Base-by-base conservation (phyloP, 495 filamentous ascomycete species). In the Penicillium odoratum region DNA sequence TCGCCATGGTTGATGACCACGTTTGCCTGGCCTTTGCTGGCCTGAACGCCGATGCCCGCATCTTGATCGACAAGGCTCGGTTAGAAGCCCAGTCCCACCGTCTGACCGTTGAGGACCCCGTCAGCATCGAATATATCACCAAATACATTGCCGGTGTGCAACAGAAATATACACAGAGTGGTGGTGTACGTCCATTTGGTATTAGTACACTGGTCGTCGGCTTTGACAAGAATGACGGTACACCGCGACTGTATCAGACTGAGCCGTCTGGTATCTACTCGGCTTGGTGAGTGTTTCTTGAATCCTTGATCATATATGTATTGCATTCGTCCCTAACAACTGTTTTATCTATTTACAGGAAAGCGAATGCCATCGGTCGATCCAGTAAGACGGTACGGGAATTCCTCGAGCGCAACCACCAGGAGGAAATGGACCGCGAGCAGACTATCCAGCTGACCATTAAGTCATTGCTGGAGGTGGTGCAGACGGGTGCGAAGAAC, bases 401-500 rank as follows among this genome's bases (percentile, higher is more conserved):
- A 71, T 98, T 98, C 77, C 82, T 98, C 58, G 94, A 98, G 76
- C 85, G 94, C 65, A 97, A 98, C 76, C 95, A 98, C 80, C 94
- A 96, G 78, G 88, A 90, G 59, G 92, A 91, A 42, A 96, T 98
- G 93, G 89, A 96, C 71, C 84, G 92, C 50, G 92, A 96, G 75
- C 88, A 91, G 59, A 97, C 94, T n/a, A 92, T 98, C 73, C 91
- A 94, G 72, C 81, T 98, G 63, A 92, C 94, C 16, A 92, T 98
- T 80, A 98, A 98, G 82, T 97, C 93, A 44, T 81, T 98, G 61
- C 78, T 98, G 62, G 94, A 98, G 78, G 94, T 98, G 50, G 94
- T 98, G 56, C 94, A 98, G 71, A 98, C 94, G 13, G 94, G 94
- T 48, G 95, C 94, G 29, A 98, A 98, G 85, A 98, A 98, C 74